Base-by-base conservation (phyloP, 345 rosid species). In the Durio zibethinus region DNA sequence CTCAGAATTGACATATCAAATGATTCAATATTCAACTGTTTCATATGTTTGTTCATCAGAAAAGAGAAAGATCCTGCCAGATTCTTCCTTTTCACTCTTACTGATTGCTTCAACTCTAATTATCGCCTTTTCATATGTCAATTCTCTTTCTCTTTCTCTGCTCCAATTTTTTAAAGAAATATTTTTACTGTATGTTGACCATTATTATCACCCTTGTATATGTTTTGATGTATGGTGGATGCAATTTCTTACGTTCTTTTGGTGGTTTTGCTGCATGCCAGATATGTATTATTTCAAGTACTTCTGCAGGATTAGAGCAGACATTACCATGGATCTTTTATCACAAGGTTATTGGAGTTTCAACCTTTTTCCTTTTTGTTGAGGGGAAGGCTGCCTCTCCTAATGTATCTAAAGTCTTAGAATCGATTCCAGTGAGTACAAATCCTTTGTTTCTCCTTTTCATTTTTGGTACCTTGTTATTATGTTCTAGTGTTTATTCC, bases 281-380 rank as follows among this genome's bases (percentile, higher is more conserved):
- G 99, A 88, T 96, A 85, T 5, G 57, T 78, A 86, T 96, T 80
- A 89, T 91, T 4, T 85, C 98, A 56, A 96, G 95, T 84, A 93
- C 95, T 80, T 93, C 98, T 20, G 99, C 94, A 67, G 99, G 98
- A 42, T 81, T 96, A 76, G 97, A 92, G 70, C 98, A 93, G 82
- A 93, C 83, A 59, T 66, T 96, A 42, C 99, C 97, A 0, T 96
- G 99, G 99, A 76, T 93, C n/a, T 93, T 85, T 78, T 93, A 85
- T 83, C 98, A 96, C 85, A 96, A 93, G 84, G 97, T 91, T 76
- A 87, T 91, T 79, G 99, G 98, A 35, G 93, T 92, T 83, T 93
- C 98, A 18, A 84, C 84, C 10, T 93, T 93, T 83, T 89, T 90
- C 65, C 91, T 96, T 36, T 96, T 96, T 42, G 98, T 96, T 81